Evolutionary conservation across 176 grass and related monocot species (phyloP).

Genomic region (Raddia guianensis): DNA sequence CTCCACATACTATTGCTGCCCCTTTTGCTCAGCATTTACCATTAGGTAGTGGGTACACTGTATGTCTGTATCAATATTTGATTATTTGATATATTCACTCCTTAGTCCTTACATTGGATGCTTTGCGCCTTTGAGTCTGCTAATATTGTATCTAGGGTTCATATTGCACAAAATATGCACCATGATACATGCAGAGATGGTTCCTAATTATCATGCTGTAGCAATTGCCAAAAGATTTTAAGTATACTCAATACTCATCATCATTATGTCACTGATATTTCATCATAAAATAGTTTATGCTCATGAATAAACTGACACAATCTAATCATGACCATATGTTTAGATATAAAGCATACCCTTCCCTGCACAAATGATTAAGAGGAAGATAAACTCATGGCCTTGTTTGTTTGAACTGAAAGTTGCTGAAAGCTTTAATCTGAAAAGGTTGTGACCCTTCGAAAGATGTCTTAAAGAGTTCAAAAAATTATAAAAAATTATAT

Average conservation of each 20-base stretch:
- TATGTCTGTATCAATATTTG: constrained; percentile 8
- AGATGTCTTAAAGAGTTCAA: too few relatives aligned
- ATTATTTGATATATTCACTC: constrained; percentile 27
- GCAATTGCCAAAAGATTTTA: not conserved
- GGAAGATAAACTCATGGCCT: not conserved
- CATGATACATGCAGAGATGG: constrained; percentile 29
- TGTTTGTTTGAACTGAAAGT: too few relatives aligned
- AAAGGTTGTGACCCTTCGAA: too few relatives aligned
- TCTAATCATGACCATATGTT: constrained; percentile 1
- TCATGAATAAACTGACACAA: constrained; percentile 6
- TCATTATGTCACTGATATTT: constrained; percentile 1
- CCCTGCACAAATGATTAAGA: not conserved
- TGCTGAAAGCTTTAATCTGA: too few relatives aligned
- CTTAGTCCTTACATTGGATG: constrained; percentile 4
- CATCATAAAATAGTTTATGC: not conserved
- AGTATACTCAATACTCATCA: not conserved
- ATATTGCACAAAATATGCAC: constrained; percentile 24
- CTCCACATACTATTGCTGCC: constrained; percentile 40
- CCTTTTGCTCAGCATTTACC: constrained; percentile 40
- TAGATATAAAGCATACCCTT: not conserved
- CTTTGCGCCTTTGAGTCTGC: not conserved
- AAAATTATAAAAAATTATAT: too few relatives aligned
- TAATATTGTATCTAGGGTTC: not conserved
- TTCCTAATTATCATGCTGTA: not conserved
- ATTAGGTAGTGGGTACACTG: constrained; percentile 38